Evolutionary conservation across 1,139 yeast genomes (phyloP), one percentile per base, ranked within the genome.

Genomic region (Kodamaea alishanica): DNA sequence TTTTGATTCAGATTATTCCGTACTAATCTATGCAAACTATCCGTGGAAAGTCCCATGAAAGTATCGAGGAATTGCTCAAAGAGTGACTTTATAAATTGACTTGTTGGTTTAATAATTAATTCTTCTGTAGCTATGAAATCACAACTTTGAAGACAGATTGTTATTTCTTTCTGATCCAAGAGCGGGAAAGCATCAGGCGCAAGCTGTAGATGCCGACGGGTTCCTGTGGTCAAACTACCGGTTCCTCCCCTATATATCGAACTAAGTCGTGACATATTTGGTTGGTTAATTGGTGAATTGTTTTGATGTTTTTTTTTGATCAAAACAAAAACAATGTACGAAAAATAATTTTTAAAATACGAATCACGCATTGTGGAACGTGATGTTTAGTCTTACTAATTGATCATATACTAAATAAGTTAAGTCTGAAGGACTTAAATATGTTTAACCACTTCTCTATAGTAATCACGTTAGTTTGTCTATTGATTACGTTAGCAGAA

Each of bases 31-130:
- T 41, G 47, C 9, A 51, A 37, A n/a, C 36, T 31, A 5, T 53
- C 58, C 2, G 49, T 30, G 1, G 61, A 48, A 6, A 56, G 36
- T 3, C 84, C 87, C 55, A 82, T 68, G 51, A 84, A 86, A 15
- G 78, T 71, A 43, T 84, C 92, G 43, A 86, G 67, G 15, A 87
- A 77, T 54, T 84, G 90, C 48, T 83, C 86, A 44, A 82, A 79
- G 28, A 87, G 60, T 12, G 77, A 65, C 40, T 73, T 74, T 43
- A 84, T 75, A 51, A 77, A 84, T 33, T 75, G 75, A 10, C 81
- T 68, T 1, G 86, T 76, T 6, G 96, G 96, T 47, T 73, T 79
- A 22, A 67, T 52, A 3, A 87, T 67, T 44, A 76, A 70, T 27
- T 82, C 88, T 48, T 81, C 89, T 12, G 77, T 71, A 0, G 81